These are phyloP conservation scores for Xylaria scruposa DNA, from an alignment of 495 filamentous ascomycete species.

Conservation along the genomic window DNA sequence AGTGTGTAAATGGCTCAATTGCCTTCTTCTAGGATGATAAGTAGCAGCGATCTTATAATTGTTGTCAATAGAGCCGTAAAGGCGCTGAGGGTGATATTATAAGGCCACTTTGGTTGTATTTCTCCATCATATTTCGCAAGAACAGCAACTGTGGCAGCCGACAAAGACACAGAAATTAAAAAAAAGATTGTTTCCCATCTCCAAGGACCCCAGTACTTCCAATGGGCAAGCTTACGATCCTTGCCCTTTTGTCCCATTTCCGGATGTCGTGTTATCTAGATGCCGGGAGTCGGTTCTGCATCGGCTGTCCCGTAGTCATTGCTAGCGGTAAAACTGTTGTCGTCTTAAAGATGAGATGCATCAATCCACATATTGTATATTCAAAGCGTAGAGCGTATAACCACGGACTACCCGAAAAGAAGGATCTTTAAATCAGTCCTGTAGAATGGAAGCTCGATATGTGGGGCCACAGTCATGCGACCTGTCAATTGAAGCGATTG, in stretches of 20 bases:
- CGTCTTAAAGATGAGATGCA: neutral
- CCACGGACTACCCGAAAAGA: too few species aligned
- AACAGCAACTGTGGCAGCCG: neutral
- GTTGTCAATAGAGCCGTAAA: neutral
- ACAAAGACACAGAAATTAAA: neutral
- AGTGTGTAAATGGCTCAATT: neutral
- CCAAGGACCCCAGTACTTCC: neutral
- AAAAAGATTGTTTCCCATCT: neutral
- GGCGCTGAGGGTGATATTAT: neutral
- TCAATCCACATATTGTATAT: neutral
- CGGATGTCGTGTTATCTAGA: neutral
- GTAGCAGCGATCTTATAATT: neutral
- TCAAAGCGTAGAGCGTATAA: too few species aligned
- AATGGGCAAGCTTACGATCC: neutral
- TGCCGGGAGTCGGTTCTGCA: neutral
- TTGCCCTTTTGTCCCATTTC: neutral
- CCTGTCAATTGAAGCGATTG: neutral
- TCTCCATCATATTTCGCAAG: neutral
- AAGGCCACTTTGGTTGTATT: neutral
- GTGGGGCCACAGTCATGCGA: neutral
- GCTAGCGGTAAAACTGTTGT: neutral
- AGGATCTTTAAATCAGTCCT: too few species aligned
- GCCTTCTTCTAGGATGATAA: neutral
- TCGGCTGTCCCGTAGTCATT: neutral
- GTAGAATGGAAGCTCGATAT: too few species aligned